Base-by-base conservation (phyloP, 495 filamentous ascomycete species). In the Symbiotaphrina buchneri region DNA sequence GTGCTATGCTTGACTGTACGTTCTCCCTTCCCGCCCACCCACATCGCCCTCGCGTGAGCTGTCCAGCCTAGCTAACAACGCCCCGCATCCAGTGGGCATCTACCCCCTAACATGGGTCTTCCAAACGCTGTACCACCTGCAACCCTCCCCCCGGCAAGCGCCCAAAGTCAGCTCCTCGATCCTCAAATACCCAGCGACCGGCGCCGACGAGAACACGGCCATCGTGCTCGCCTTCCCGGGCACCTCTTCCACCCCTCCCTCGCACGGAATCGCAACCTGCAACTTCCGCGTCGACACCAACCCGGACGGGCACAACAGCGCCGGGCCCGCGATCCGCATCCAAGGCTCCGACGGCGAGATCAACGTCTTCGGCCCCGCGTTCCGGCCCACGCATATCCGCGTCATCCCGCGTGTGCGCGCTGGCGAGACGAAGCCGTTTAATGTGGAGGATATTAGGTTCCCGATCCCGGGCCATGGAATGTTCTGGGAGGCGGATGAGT, bases 401-500 rank as follows among this genome's bases (percentile, higher is more conserved):
- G 45, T 85, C 28, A 51, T 69, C 24, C 10, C 20, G 21, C 32
- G 28, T 3, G 30, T 39, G 40, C 55, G 49, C 29, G 49, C 47
- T 25, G 56, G 41, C 10, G n/a, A n/a, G n/a, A n/a, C n/a, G n/a
- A n/a, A n/a, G n/a, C n/a, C n/a, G n/a, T 53, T 49, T 39, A 44
- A 49, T 31, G 45, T 67, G 3, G 59, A 71, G 41, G 61, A 68
- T 32, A 57, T 73, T 10, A 55, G 73, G 37, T 71, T 60, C 41
- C 57, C 62, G 6, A 71, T 82, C 39, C 73, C 75, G 14, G 59
- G 61, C 42, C 69, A 77, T 39, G 84, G 82, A 15, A 91, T 90
- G 80, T 85, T 77, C 54, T 94, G 74, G 75, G 83, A 93, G 49
- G 85, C 85, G 11, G 85, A 94, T 58, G 83, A 85, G 56, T 75